These are phyloP conservation scores for Mortierella antarctica DNA, from an alignment of 192 early-diverging fungal genomes.

Conservation along the genomic window DNA sequence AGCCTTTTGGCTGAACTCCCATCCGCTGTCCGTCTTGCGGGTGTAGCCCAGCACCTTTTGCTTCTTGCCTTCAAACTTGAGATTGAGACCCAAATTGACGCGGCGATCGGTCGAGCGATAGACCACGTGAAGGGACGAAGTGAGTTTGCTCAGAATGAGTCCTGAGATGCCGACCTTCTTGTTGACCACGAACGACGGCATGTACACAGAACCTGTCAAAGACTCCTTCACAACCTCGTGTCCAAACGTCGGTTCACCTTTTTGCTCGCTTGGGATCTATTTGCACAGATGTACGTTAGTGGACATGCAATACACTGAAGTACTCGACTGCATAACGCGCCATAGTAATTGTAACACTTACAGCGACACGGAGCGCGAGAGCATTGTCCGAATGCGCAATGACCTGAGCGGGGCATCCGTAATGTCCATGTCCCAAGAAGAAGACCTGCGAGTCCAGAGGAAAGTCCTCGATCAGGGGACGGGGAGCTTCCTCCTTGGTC, in stretches of 20 bases:
- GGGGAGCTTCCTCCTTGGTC: constrained; percentile 75
- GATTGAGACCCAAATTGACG: constrained; percentile 84
- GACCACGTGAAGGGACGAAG: constrained; percentile 82
- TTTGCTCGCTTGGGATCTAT: constrained; percentile 32
- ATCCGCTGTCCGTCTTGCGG: constrained; percentile 76
- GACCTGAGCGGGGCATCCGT: constrained; percentile 80
- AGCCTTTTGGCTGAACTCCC: constrained; percentile 90
- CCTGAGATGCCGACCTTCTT: constrained; percentile 71
- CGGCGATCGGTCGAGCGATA: constrained; percentile 65
- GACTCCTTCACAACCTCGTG: constrained; percentile 54
- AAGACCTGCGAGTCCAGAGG: constrained; percentile 78
- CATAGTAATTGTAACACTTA: constrained; percentile 13
- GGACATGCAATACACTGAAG: background rate
- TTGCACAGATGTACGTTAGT: background rate
- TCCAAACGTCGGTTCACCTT: constrained; percentile 60
- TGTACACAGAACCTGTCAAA: constrained; percentile 26
- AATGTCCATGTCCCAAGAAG: constrained; percentile 80
- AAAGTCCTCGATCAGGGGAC: constrained; percentile 76
- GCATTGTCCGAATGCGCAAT: constrained; percentile 61
- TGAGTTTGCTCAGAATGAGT: constrained; percentile 84
- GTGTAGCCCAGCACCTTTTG: constrained; percentile 92
- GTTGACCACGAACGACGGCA: constrained; percentile 72
- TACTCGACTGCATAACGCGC: background rate
- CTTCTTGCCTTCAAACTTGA: constrained; percentile 91
- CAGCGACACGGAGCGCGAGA: constrained; percentile 58